phyloP scores from a whole-genome alignment of 305 asterid genomes.

The Caryopteris hybrid region DNA sequence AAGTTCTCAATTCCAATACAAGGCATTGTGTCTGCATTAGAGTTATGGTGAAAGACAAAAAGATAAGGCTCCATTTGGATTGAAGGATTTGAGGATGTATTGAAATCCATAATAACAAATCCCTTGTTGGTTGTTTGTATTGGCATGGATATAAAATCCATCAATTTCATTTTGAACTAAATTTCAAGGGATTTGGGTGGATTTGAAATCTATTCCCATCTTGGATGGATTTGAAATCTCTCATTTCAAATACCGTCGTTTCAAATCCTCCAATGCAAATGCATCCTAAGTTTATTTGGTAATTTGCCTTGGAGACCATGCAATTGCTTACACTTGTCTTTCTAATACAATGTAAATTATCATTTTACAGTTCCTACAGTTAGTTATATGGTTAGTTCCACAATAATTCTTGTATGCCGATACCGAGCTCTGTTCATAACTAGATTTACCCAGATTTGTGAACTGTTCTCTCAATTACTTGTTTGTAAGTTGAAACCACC shows the following conservation, averaged over 20 bases:
- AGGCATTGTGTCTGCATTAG: slow-evolving; percentile 6
- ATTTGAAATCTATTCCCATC: too few relatives aligned
- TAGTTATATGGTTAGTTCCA: slow-evolving; percentile 16
- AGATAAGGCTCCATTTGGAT: background rate
- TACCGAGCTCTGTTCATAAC: slow-evolving; percentile 12
- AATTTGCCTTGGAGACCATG: slow-evolving; percentile 2
- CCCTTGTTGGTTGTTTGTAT: too few relatives aligned
- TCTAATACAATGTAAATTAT: background rate
- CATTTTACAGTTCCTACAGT: slow-evolving; percentile 4
- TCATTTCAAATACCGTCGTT: too few relatives aligned
- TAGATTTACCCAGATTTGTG: background rate
- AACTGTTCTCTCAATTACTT: background rate
- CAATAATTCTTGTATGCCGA: slow-evolving; percentile 12
- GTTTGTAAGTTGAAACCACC: slow-evolving; percentile 11
- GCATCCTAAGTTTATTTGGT: too few relatives aligned
- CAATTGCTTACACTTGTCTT: background rate
- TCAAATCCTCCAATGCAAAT: too few relatives aligned
- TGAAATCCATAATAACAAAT: too few relatives aligned
- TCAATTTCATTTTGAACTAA: too few relatives aligned
- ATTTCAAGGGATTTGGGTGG: too few relatives aligned
- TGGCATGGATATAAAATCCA: too few relatives aligned
- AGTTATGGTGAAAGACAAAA: background rate
- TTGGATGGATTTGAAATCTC: too few relatives aligned
- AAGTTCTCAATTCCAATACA: background rate
- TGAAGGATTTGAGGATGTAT: too few relatives aligned